Evolutionary conservation across 1,284 basidiomycete species (phyloP).

Genomic region (Ganoderma leucocontextum): DNA sequence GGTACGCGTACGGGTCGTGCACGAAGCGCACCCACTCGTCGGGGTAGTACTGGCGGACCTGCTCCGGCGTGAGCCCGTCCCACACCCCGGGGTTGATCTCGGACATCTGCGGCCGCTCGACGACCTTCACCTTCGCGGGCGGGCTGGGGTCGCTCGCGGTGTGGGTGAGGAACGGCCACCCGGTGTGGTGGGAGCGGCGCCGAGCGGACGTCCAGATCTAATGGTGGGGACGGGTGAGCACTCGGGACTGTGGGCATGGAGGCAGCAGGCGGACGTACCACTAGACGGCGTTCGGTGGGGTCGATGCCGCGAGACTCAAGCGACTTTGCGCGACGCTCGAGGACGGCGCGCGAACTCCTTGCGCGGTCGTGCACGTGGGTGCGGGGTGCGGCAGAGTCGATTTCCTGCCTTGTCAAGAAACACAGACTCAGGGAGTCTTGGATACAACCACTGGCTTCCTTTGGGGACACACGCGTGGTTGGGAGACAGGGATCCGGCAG

Average conservation of each 20-base stretch:
- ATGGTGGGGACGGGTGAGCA: not conserved
- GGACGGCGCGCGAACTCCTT: constrained; percentile 90
- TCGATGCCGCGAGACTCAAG: constrained; percentile 74
- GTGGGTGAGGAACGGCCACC: constrained; percentile 87
- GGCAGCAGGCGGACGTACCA: constrained; percentile 65
- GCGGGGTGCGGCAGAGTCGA: too few relatives aligned
- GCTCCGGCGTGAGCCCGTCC: constrained; percentile 93
- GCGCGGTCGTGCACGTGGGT: too few relatives aligned
- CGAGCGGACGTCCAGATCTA: constrained; percentile 98
- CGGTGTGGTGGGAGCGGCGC: constrained; percentile 92
- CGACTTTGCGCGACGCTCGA: constrained; percentile 75
- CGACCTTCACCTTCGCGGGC: constrained; percentile 75
- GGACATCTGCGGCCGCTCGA: constrained; percentile 95
- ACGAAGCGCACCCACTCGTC: constrained; percentile 95
- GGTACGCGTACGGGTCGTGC: constrained; percentile 93
- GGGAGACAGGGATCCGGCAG: too few relatives aligned
- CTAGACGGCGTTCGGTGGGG: constrained; percentile 72
- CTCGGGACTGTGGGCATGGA: not conserved
- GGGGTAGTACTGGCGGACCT: constrained; percentile 90
- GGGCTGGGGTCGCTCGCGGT: constrained; percentile 31
- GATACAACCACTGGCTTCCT: too few relatives aligned
- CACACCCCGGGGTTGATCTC: constrained; percentile 98
- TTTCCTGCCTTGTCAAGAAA: too few relatives aligned
- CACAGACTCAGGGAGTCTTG: too few relatives aligned
- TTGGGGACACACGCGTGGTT: too few relatives aligned